Evolutionary conservation across 306 rosid genomes (phyloP).

Genomic region (Cucurbita pepo): DNA sequence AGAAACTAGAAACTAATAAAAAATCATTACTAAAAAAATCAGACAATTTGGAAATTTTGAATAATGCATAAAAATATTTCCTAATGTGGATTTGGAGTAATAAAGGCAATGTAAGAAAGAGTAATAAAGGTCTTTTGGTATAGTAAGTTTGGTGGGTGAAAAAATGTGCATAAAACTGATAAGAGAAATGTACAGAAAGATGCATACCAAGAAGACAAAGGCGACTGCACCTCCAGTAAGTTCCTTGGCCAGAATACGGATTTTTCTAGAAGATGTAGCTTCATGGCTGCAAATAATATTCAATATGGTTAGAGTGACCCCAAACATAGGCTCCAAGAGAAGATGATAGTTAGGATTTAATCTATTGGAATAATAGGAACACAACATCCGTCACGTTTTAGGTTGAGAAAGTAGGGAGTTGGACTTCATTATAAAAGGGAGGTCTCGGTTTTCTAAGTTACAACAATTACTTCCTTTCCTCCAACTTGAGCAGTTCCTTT

Average conservation of each 20-base stretch:
- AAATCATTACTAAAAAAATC: not conserved
- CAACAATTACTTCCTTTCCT: too few relatives aligned
- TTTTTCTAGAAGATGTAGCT: constrained; percentile 65
- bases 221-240: constrained; percentile 64
- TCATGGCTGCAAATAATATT: constrained; percentile 16
- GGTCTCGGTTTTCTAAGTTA: too few relatives aligned
- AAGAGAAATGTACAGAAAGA: not conserved
- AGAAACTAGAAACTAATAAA: not conserved
- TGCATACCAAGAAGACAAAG: constrained; percentile 19
- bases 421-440: too few relatives aligned
- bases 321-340: not conserved
- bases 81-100: not conserved
- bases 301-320: not conserved
- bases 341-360: not conserved
- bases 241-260: constrained; percentile 66
- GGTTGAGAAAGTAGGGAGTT: too few relatives aligned
- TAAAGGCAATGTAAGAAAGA: not conserved
- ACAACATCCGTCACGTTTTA: not conserved
- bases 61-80: not conserved
- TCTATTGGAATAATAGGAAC: not conserved
- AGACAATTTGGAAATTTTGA: not conserved
- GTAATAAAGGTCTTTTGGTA: not conserved
- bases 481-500: too few relatives aligned
- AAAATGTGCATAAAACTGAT: not conserved
- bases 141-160: not conserved